A percentile compares a stretch with the other conserved stretches of the same genome.
Evolutionary conservation across 2,329 filamentous ascomycete genomes (phyloP).

Genomic region (Parascedosporium putredinis): DNA sequence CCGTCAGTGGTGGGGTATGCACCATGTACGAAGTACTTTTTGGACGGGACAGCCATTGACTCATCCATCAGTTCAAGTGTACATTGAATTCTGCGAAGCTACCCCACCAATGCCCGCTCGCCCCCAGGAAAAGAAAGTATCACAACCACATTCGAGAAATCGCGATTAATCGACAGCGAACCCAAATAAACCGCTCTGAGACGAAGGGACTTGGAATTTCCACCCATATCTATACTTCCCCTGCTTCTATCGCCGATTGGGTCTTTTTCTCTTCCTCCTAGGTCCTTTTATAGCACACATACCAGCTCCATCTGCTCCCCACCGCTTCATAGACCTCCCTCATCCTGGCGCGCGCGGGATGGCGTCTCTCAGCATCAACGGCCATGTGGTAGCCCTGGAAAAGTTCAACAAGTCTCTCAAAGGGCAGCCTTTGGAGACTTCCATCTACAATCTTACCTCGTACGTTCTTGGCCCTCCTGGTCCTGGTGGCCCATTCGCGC

Average conservation of each 20-base stretch:
- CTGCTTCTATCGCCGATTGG: too few relatives aligned
- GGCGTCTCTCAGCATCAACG: constrained; percentile 3
- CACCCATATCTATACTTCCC: too few relatives aligned
- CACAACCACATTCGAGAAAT: background rate
- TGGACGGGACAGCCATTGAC: background rate
- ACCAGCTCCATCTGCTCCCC: background rate
- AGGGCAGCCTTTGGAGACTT: constrained; percentile 63
- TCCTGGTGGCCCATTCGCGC: background rate
- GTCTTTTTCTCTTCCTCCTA: background rate
- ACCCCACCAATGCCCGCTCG: background rate
- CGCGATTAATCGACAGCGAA: background rate
- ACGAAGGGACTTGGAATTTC: too few relatives aligned
- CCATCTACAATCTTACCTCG: constrained; percentile 77
- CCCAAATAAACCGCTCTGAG: too few relatives aligned
- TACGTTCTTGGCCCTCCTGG: constrained; percentile 32
- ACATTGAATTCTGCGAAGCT: too few relatives aligned
- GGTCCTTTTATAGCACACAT: background rate
- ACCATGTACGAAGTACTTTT: background rate
- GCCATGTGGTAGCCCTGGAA: constrained; percentile 58
- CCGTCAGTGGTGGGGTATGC: background rate
- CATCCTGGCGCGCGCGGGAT: constrained; percentile 1
- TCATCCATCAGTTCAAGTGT: too few relatives aligned
- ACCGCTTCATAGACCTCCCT: background rate
- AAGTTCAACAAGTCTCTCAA: constrained; percentile 74
- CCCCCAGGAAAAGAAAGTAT: too few relatives aligned